These are phyloP conservation scores for Wallemia mellicola DNA, from an alignment of 1,284 basidiomycete genomes.

Conservation along the genomic window DNA sequence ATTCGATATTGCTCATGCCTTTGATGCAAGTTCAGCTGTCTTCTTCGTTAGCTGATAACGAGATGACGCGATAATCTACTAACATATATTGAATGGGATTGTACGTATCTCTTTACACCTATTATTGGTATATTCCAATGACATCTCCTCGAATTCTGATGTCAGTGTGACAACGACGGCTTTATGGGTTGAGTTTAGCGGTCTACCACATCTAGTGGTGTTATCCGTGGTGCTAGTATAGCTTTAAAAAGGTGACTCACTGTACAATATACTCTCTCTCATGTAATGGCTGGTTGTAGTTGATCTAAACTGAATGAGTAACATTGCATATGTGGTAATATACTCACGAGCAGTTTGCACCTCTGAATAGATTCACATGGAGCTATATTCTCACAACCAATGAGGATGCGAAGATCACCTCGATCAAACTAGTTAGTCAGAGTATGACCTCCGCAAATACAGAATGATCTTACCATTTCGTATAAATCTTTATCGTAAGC, in stretches of 20 bases:
- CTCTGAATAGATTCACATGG: background rate
- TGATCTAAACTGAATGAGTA: background rate
- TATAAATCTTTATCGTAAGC: background rate
- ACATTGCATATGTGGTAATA: background rate
- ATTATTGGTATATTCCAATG: background rate
- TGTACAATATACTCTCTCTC: background rate
- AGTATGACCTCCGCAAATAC: background rate
- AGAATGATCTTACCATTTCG: background rate
- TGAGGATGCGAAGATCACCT: background rate
- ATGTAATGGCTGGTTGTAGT: constrained; percentile 1
- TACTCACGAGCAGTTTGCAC: background rate
- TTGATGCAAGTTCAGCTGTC: background rate
- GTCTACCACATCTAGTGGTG: background rate
- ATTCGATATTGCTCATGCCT: background rate
- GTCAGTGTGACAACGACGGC: background rate
- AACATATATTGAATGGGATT: background rate
- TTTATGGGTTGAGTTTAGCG: background rate
- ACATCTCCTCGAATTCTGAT: background rate
- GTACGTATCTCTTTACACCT: background rate
- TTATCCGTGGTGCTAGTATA: no score
- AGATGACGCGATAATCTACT: background rate
- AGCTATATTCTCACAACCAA: background rate
- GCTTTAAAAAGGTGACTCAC: no score
- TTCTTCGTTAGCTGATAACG: background rate
- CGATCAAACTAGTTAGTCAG: background rate